Percentiles rank a stretch among this genome's conserved stretches.
Conservation (phyloP, 106 monocot genomes). For the Allium fistulosum region DNA sequence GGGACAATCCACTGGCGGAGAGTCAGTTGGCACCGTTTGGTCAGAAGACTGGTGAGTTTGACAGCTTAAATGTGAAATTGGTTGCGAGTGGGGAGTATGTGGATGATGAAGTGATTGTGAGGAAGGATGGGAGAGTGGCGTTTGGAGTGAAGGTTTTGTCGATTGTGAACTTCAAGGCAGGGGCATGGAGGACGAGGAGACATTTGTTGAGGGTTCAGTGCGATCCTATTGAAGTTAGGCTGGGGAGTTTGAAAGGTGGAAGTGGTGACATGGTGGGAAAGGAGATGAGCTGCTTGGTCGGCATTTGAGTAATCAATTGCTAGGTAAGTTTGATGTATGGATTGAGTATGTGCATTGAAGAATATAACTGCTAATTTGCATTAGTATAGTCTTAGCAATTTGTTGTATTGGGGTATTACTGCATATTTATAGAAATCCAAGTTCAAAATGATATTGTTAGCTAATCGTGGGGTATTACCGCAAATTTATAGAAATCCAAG, state of each 20-base stretch:
- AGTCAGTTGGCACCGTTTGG: not conserved
- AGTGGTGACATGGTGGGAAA: not conserved
- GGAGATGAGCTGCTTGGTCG: not conserved
- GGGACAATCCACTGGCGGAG: not conserved
- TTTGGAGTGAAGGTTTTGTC: not conserved
- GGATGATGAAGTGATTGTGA: not conserved
- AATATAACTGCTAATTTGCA: too few species aligned
- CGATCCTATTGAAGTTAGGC: not conserved
- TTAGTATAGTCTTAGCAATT: too few species aligned
- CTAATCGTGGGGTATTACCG: too few species aligned
- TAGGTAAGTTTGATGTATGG: too few species aligned
- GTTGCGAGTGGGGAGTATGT: constrained; percentile 1
- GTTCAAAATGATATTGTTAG: too few species aligned
- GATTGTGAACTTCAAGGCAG: constrained; percentile 6
- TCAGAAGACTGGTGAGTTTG: constrained; percentile 1
- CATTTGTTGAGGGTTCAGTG: constrained; percentile 4
- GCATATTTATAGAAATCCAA: too few species aligned
- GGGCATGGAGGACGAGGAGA: constrained; percentile 8
- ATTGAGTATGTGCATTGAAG: too few species aligned
- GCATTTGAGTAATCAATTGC: not conserved
- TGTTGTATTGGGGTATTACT: too few species aligned
- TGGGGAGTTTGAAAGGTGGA: not conserved
- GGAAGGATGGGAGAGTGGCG: constrained; percentile 1
- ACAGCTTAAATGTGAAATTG: not conserved
- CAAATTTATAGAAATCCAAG: too few species aligned